These are phyloP conservation scores for Blastocystis sp. DNA, from an alignment of 352 stramenopile genomes.

Conservation along the genomic window DNA sequence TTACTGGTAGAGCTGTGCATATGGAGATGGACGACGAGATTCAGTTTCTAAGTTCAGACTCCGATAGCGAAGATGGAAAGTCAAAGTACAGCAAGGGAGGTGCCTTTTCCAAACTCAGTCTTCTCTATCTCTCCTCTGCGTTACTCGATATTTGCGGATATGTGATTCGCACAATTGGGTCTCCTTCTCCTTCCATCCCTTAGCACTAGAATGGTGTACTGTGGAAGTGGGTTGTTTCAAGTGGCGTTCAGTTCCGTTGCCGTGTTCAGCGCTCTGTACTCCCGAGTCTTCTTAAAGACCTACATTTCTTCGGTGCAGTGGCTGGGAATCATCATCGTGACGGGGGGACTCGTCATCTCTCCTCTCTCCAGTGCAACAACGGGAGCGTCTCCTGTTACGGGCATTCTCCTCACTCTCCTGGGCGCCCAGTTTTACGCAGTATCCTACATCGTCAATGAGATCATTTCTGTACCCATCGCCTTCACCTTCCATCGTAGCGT, in stretches of 20 bases:
- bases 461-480: neutral
- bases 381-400: neutral
- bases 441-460: slow-evolving; percentile 4
- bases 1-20: neutral
- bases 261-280: neutral
- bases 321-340: neutral
- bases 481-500: neutral
- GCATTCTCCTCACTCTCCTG: neutral
- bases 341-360: neutral
- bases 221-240: neutral
- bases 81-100: too few relatives aligned
- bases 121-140: neutral
- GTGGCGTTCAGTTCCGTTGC: neutral
- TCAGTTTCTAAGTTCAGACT: too few relatives aligned
- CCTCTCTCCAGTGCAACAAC: neutral
- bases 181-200: too few relatives aligned
- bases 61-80: too few relatives aligned
- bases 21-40: too few relatives aligned
- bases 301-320: neutral
- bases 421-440: slow-evolving; percentile 1
- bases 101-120: too few relatives aligned
- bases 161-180: slow-evolving; percentile 2
- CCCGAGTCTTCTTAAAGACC: neutral
- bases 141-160: neutral
- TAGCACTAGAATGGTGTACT: slow-evolving; percentile 12